Evolutionary conservation across 2,329 filamentous ascomycete species (phyloP).

Genomic region (Hortaea werneckii): DNA sequence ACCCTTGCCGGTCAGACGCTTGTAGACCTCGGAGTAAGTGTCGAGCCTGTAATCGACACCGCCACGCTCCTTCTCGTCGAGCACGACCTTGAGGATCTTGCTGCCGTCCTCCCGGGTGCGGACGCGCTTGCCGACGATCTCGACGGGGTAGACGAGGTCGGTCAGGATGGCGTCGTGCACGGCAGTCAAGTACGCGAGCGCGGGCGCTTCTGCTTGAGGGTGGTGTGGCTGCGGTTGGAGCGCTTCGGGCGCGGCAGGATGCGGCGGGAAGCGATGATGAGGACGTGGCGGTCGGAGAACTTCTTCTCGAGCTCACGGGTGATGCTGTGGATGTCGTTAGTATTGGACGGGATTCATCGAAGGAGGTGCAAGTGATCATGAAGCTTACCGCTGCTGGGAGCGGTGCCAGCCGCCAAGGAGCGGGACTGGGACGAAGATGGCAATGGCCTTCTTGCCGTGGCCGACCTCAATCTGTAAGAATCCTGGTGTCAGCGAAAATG

Average conservation of each 20-base stretch:
- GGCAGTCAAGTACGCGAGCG: constrained; percentile 93
- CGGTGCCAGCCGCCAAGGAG: constrained; percentile 98
- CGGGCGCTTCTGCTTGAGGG: constrained; percentile 96
- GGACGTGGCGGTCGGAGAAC: constrained; percentile 99
- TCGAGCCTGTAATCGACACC: constrained; percentile 99
- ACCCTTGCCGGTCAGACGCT: constrained; percentile 88
- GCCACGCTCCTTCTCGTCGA: constrained; percentile 99
- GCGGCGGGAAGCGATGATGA: constrained; percentile 97
- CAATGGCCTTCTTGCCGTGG: constrained; percentile 99
- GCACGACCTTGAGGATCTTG: constrained; percentile 97
- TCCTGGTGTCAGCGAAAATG: constrained; percentile 46
- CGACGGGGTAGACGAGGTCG: constrained; percentile 98
- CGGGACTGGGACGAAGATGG: constrained; percentile 99
- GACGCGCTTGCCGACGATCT: constrained; percentile 98
- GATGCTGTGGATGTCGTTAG: constrained; percentile 49
- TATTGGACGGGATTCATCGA: neutral
- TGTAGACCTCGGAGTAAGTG: constrained; percentile 99
- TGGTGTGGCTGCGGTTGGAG: constrained; percentile 90
- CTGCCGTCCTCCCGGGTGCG: constrained; percentile 97
- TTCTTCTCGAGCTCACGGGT: constrained; percentile 99
- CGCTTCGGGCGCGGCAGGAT: constrained; percentile 98
- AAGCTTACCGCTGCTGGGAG: constrained; percentile 93
- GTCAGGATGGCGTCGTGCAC: constrained; percentile 97
- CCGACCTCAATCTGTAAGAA: constrained; percentile 90
- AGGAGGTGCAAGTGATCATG: neutral